These are phyloP conservation scores for Hyphodiscus sp. DNA, from an alignment of 2,329 filamentous ascomycete genomes.

Conservation along the genomic window DNA sequence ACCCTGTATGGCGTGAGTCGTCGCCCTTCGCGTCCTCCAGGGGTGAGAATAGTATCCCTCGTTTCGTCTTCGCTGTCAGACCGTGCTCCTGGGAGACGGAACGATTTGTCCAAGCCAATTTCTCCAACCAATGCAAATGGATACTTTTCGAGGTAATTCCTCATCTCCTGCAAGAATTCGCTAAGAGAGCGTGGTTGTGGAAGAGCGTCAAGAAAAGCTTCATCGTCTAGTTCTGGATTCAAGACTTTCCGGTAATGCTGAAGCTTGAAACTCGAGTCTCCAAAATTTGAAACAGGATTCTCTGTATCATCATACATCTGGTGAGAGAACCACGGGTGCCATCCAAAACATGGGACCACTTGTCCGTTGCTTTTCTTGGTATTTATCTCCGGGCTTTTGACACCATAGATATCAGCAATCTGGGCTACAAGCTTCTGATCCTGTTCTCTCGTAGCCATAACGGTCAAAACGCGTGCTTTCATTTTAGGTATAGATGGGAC, in stretches of 20 bases:
- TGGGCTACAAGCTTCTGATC: conserved; percentile 68
- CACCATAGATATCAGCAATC: conserved; percentile 49
- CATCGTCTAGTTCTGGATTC: conserved; percentile 39
- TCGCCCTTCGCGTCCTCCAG: conserved; percentile 64
- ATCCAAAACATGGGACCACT: conserved; percentile 70
- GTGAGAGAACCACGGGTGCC: conserved; percentile 84
- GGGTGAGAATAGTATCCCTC: conserved; percentile 49
- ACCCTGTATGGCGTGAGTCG: conserved; percentile 63
- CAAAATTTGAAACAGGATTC: conserved; percentile 6
- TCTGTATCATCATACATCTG: conserved; percentile 60
- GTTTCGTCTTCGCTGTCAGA: conserved; percentile 33
- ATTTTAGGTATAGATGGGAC: conserved; percentile 54
- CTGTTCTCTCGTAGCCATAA: conserved; percentile 71
- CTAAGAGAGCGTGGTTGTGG: conserved; percentile 56
- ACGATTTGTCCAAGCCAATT: conserved; percentile 70
- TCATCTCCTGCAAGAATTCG: conserved; percentile 49
- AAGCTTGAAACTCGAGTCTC: conserved; percentile 34
- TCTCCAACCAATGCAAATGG: conserved; percentile 68
- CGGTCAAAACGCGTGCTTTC: conserved; percentile 58
- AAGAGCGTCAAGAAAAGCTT: conserved; percentile 39
- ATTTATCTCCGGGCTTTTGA: conserved; percentile 31
- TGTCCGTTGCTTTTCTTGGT: conserved; percentile 30
- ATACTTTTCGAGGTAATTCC: conserved; percentile 46
- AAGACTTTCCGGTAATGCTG: conserved; percentile 64
- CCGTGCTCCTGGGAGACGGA: conserved; percentile 62